Evolutionary conservation across 1,284 basidiomycete species (phyloP), one percentile per base, ranked within the genome.

Genomic region (Microbotryum lychnidis-dioicae): DNA sequence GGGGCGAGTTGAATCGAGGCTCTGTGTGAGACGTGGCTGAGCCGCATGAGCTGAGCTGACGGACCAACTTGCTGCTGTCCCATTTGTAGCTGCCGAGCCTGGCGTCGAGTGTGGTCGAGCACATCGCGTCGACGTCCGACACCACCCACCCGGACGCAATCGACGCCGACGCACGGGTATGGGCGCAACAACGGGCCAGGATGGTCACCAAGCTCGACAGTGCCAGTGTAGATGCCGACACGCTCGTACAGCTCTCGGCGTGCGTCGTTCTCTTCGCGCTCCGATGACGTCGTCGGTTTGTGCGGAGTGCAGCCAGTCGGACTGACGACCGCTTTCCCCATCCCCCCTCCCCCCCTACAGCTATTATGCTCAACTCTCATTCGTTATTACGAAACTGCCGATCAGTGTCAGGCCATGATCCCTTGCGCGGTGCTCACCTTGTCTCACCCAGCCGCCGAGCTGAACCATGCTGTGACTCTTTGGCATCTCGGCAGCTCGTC

Each of bases 341-440:
- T 50, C 16, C 0, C n/a, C n/a, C n/a, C n/a, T n/a, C n/a, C n/a
- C n/a, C n/a, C n/a, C n/a, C 4, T 14, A 37, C 53, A 68, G 67
- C 12, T 68, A 68, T 54, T 61, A 64, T 49, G 58, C 53, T 31
- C 64, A 66, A n/a, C 77, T 70, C 51, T 79, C 79, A 73, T 97
- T 97, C 71, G 89, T 85, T 16, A 90, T 93, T 82, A 96, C 86
- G 70, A 94, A 82, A 71, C 79, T 78, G 25, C 84, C 84, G 0
- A 83, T 88, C 52, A 83, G 83, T 70, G 79, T 83, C 74, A 90
- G 88, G 69, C 14, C 18, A 1, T 23, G 2, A 16, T 29, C 14
- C 10, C 27, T 23, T n/a, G 6, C 42, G 23, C 18, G 21, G 37
- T 18, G 37, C 37, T 42, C 37, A 18, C 18, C 12, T 16, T 42